phyloP scores from a whole-genome alignment of 2,329 filamentous ascomycete genomes.

The Harringtonia lauricola region DNA sequence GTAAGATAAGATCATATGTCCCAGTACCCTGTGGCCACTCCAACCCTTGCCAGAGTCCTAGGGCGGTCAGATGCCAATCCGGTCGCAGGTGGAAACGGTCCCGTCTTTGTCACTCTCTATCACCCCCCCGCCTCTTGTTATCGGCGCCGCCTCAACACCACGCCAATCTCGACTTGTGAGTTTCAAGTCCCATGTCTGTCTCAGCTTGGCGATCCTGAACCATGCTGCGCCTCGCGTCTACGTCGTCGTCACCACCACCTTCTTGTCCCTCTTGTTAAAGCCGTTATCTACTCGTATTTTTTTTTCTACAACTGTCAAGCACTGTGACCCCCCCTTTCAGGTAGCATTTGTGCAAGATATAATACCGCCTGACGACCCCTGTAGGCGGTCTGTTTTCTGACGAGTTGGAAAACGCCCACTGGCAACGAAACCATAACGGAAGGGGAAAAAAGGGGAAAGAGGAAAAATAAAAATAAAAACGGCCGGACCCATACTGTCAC shows the following conservation, averaged over 20 bases:
- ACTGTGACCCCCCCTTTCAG: too few relatives aligned
- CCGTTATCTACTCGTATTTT: not conserved
- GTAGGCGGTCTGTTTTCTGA: too few relatives aligned
- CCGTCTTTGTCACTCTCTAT: not conserved
- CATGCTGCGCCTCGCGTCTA: conserved; percentile 18
- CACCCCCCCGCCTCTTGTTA: not conserved
- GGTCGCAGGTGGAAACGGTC: conserved; percentile 5
- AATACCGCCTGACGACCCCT: too few relatives aligned
- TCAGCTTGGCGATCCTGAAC: conserved; percentile 29
- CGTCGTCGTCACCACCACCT: conserved; percentile 3
- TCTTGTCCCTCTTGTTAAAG: not conserved
- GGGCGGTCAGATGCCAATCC: conserved; percentile 4
- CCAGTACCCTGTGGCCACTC: not conserved
- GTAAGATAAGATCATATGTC: not conserved
- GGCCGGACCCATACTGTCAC: conserved; percentile 6
- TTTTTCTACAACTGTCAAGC: too few relatives aligned
- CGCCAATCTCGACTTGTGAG: conserved; percentile 9
- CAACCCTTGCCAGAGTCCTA: not conserved
- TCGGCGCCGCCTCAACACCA: not conserved
- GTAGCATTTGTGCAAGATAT: not conserved
- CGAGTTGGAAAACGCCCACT: too few relatives aligned
- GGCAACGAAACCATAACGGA: too few relatives aligned
- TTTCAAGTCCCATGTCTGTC: conserved; percentile 30
- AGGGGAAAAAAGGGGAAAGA: not conserved
- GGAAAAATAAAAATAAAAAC: conserved; percentile 9